phyloP scores from a whole-genome alignment of 208 protist genomes.

The Trypanosoma boissoni region DNA sequence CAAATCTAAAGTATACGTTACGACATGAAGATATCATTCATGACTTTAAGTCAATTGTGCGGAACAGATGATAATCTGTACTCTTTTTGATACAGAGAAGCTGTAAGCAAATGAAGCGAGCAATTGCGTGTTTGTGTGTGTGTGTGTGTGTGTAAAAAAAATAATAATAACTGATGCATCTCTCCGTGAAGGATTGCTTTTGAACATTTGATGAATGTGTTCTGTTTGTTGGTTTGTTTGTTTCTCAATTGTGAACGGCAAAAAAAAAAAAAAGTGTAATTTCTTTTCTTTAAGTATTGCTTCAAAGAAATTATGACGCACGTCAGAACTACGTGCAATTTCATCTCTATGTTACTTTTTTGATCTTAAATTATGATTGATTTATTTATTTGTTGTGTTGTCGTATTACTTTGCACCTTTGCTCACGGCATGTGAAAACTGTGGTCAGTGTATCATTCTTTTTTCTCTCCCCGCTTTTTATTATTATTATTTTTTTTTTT shows the following conservation, averaged over 20 bases:
- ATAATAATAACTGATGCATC: too few species aligned
- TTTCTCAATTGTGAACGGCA: too few species aligned
- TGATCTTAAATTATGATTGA: too few species aligned
- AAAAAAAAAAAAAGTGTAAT: too few species aligned
- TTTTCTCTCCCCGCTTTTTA: not conserved
- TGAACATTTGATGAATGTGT: too few species aligned
- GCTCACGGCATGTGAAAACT: not conserved
- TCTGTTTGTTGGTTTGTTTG: too few species aligned
- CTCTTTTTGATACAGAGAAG: not conserved
- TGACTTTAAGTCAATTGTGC: constrained; percentile 74
- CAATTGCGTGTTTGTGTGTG: constrained; percentile 23
- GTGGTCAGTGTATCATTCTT: not conserved
- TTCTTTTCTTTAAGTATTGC: too few species aligned
- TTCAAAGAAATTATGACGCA: too few species aligned
- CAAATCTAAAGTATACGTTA: constrained; percentile 85
- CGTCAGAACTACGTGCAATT: too few species aligned
- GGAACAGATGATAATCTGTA: constrained; percentile 40
- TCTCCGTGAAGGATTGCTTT: too few species aligned
- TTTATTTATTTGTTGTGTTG: too few species aligned
- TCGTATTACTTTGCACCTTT: not conserved
- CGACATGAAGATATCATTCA: constrained; percentile 76
- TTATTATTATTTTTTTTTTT: constrained; percentile 9
- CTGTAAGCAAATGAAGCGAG: not conserved
- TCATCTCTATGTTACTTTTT: too few species aligned
- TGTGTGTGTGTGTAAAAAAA: not conserved